Evolutionary conservation across 345 rosid genomes (phyloP).

Genomic region (Adansonia digitata): DNA sequence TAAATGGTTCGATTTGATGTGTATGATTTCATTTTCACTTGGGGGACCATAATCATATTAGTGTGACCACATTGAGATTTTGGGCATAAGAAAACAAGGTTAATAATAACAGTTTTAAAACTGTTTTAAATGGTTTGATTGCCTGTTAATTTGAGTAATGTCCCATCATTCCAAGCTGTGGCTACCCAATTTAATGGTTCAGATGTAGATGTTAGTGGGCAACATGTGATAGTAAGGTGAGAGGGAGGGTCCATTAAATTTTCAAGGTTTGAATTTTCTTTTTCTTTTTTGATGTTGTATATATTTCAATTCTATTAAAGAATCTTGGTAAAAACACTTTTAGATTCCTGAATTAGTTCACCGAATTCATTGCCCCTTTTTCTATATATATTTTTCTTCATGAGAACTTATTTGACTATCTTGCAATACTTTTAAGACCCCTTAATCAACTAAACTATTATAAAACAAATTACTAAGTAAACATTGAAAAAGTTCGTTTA

Average conservation of each 20-base stretch:
- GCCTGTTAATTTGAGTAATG: slow-evolving; percentile 18
- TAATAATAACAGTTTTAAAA: background rate
- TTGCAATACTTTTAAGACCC: background rate
- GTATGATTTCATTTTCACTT: slow-evolving; percentile 15
- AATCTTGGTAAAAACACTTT: background rate
- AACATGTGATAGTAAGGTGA: slow-evolving; percentile 39
- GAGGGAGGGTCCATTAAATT: slow-evolving; percentile 29
- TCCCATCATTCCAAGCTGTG: slow-evolving; percentile 29
- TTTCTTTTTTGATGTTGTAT: background rate
- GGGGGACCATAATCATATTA: background rate
- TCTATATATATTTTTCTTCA: background rate
- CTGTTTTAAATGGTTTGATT: slow-evolving; percentile 13
- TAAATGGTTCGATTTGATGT: slow-evolving; percentile 22
- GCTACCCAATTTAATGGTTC: slow-evolving; percentile 39
- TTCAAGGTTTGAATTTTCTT: background rate
- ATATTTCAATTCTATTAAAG: background rate
- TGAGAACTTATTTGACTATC: background rate
- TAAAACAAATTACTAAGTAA: background rate
- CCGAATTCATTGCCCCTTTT: background rate
- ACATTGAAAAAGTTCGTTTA: too few relatives aligned
- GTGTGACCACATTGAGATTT: background rate
- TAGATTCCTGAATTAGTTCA: slow-evolving; percentile 1
- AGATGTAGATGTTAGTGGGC: slow-evolving; percentile 47
- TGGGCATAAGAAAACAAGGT: background rate
- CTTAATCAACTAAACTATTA: background rate